Base-by-base conservation (phyloP, 1,139 yeast genomes). In the Protomyces inouyei region DNA sequence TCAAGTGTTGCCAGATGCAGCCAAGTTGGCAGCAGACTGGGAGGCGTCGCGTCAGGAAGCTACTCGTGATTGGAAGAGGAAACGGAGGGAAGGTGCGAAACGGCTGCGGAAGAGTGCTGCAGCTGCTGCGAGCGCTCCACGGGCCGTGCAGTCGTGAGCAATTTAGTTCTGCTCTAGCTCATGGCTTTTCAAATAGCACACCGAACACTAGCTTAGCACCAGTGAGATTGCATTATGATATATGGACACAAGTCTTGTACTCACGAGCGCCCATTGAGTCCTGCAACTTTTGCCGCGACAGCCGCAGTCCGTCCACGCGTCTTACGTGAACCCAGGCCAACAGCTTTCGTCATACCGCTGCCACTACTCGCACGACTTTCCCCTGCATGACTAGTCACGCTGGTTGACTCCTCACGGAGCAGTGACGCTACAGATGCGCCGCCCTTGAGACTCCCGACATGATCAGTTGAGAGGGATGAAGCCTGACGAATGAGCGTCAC, bases 61-160 rank as follows among this genome's bases (percentile, higher is more conserved):
- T 32, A 59, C 63, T 8, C 40, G 63, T 6, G 63, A 59, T n/a
- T 59, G 63, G 63, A 59, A 59, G 57, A 51, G 57, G 32, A 59
- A 59, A 51, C 16, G 56, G 14, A 38, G 63, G 18, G 63, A 59
- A 52, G 63, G 63, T 12, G 54, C 63, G 10, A 59, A 52, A 51
- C 40, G 36, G 36, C 16, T 16, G 21, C 38, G 63, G 3, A 59
- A 59, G 37, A 43, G 48, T 18, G 48, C 48, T 43, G 48, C 48
- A 18, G 23, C 21, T n/a, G 48, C 48, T 18, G 23, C 23, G 12
- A 43, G 48, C 14, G 48, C 48, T 18, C 43, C 43, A 1, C 43
- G 43, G 5, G 8, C 32, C 1, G 32, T 28, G 8, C 32, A 28
- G 1, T 28, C 32, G 32, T 28, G 8, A 28, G 32, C 32, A 28